phyloP scores from a whole-genome alignment of 2,329 filamentous ascomycete species.

The Berkeleyomyces rouxiae region DNA sequence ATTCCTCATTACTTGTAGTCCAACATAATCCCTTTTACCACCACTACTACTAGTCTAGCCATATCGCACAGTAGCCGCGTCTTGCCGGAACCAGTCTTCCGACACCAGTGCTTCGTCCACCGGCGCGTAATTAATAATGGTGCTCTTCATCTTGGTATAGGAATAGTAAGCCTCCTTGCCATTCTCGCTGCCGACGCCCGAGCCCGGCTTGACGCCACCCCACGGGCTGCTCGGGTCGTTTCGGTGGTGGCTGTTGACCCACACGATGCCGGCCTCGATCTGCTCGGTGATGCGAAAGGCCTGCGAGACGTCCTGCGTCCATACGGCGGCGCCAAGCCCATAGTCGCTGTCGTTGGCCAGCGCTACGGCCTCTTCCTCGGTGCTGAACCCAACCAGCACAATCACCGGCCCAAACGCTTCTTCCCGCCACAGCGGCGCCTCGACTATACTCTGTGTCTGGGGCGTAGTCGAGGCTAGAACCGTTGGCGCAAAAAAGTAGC shows the following conservation, averaged over 20 bases:
- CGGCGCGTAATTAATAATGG: slow-evolving; percentile 51
- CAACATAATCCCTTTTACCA: neutral
- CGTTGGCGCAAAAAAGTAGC: slow-evolving; percentile 19
- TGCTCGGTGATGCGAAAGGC: slow-evolving; percentile 30
- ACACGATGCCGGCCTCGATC: slow-evolving; percentile 43
- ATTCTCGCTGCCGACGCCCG: slow-evolving; percentile 58
- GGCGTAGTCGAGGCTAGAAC: slow-evolving; percentile 33
- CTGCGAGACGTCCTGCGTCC: slow-evolving; percentile 35
- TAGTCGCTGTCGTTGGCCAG: slow-evolving; percentile 31
- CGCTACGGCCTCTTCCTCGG: slow-evolving; percentile 20
- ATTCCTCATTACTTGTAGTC: neutral
- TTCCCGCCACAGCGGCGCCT: slow-evolving; percentile 35
- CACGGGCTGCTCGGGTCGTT: slow-evolving; percentile 58
- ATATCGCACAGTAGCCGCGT: slow-evolving; percentile 28
- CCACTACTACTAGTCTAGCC: neutral
- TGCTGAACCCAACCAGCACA: slow-evolving; percentile 31
- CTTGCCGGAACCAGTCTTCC: slow-evolving; percentile 55
- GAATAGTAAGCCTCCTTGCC: slow-evolving; percentile 45
- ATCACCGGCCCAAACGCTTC: slow-evolving; percentile 50
- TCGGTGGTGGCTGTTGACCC: slow-evolving; percentile 47
- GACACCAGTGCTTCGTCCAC: slow-evolving; percentile 31
- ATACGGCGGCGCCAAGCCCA: slow-evolving; percentile 39
- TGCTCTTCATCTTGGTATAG: slow-evolving; percentile 47
- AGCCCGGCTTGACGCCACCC: slow-evolving; percentile 45
- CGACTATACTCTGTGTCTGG: slow-evolving; percentile 17